Conservation (phyloP, 352 stramenopile genomes). For the Pythium sukuiense region DNA sequence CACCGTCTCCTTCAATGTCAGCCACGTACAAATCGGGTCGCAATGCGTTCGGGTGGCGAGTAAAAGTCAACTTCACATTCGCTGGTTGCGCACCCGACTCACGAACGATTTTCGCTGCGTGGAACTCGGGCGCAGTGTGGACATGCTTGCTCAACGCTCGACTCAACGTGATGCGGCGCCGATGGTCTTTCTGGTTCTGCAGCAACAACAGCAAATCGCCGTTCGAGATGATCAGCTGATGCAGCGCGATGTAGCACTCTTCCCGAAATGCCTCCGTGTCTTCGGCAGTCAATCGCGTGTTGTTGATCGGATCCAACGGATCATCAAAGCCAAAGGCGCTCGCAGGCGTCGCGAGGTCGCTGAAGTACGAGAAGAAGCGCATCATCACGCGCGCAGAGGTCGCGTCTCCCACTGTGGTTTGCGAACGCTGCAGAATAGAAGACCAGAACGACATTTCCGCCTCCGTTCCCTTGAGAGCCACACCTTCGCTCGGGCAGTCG, state of each 20-base stretch:
- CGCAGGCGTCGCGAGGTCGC: conserved; percentile 46
- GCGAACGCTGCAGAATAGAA: conserved; percentile 34
- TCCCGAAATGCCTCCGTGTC: conserved; percentile 52
- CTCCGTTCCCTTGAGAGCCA: conserved; percentile 32
- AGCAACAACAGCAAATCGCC: conserved; percentile 64
- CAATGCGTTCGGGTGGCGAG: conserved; percentile 60
- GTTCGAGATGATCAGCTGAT: conserved; percentile 60
- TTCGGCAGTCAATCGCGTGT: conserved; percentile 53
- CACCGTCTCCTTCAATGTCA: conserved; percentile 62
- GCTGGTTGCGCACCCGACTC: conserved; percentile 30
- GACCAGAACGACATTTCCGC: conserved; percentile 71
- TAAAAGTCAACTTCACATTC: conserved; percentile 19
- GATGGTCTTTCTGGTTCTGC: conserved; percentile 47
- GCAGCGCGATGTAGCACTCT: conserved; percentile 62
- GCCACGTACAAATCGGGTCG: conserved; percentile 73
- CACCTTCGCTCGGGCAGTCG: conserved; percentile 14
- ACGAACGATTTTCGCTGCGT: conserved; percentile 64
- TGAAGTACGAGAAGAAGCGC: conserved; percentile 56
- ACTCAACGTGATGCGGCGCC: conserved; percentile 67
- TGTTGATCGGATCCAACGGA: conserved; percentile 57
- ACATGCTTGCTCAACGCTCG: conserved; percentile 67
- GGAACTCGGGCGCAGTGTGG: conserved; percentile 59
- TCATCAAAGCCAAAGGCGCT: conserved; percentile 58
- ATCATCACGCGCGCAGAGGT: conserved; percentile 54
- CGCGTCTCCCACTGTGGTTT: conserved; percentile 4